Evolutionary conservation across 1,284 basidiomycete genomes (phyloP).

Genomic region (Ustilago shanxiensis): DNA sequence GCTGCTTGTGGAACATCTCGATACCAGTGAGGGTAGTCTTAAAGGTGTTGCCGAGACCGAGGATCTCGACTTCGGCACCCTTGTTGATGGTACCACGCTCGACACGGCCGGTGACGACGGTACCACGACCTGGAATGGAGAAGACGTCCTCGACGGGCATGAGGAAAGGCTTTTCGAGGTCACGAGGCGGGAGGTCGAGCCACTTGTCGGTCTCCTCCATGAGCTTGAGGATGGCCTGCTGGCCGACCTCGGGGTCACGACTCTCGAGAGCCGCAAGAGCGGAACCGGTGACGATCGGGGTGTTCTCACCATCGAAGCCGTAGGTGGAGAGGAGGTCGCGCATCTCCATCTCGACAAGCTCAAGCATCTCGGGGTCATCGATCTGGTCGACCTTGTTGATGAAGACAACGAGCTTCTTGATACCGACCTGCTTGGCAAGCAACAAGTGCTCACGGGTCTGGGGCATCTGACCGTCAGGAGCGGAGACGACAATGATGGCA

Average conservation of each 20-base stretch:
- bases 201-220: constrained; percentile 91
- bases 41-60: constrained; percentile 85
- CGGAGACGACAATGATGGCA: constrained; percentile 83
- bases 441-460: constrained; percentile 98
- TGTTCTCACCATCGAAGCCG: constrained; percentile 95
- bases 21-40: constrained; percentile 98
- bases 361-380: constrained; percentile 96
- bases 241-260: constrained; percentile 82
- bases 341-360: constrained; percentile 99
- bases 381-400: constrained; percentile 99
- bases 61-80: constrained; percentile 92
- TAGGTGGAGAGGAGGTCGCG: constrained; percentile 88
- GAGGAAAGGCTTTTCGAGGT: constrained; percentile 97
- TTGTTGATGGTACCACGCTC: constrained; percentile 94
- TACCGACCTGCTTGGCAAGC: constrained; percentile 96
- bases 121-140: constrained; percentile 98
- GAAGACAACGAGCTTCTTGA: constrained; percentile 98
- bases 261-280: constrained; percentile 95
- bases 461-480: constrained; percentile 99
- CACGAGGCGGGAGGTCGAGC: constrained; percentile 95
- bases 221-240: constrained; percentile 84
- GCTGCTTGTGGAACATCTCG: constrained; percentile 99
- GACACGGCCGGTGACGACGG: constrained; percentile 96
- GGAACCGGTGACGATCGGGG: constrained; percentile 96
- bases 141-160: constrained; percentile 98